phyloP scores from a whole-genome alignment of 1,139 yeast genomes.

The Keqinozyma sinolaborantium region DNA sequence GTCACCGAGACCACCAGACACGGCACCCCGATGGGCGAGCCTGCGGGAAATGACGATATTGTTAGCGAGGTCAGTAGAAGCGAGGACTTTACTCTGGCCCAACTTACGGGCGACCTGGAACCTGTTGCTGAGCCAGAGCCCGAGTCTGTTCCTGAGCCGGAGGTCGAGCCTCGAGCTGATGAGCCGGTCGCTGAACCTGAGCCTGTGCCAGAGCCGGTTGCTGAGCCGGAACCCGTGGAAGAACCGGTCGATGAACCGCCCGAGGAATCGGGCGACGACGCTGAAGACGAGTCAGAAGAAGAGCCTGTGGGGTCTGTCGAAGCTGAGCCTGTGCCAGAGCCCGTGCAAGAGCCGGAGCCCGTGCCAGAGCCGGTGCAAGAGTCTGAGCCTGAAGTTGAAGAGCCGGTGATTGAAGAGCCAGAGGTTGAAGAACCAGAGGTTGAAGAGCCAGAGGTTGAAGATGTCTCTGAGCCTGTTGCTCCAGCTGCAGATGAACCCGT shows the following conservation, averaged over 20 bases:
- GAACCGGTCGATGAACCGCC: constrained; percentile 4
- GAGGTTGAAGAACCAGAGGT: too few relatives aligned
- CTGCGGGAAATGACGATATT: constrained; percentile 10
- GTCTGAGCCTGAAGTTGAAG: constrained; percentile 2
- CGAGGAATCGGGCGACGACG: constrained; percentile 2
- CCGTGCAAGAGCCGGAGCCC: constrained; percentile 3
- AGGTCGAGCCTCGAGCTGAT: constrained; percentile 2
- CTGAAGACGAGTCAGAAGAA: constrained; percentile 2
- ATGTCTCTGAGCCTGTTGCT: constrained; percentile 1
- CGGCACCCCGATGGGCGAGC: constrained; percentile 6
- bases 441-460: constrained; percentile 3
- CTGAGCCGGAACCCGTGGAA: too few relatives aligned
- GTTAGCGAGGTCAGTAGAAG: constrained; percentile 14
- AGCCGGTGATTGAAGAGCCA: too few relatives aligned
- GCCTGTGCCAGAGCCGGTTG: constrained; percentile 4
- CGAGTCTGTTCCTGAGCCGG: constrained; percentile 1
- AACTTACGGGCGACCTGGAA: constrained; percentile 9
- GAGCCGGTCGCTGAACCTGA: constrained; percentile 4
- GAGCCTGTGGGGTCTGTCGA: constrained; percentile 1
- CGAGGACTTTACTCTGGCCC: constrained; percentile 4
- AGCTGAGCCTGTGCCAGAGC: constrained; percentile 2
- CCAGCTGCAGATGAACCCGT: constrained; percentile 1
- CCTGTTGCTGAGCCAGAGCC: constrained; percentile 4
- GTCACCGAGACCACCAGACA: constrained; percentile 1
- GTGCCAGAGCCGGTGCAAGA: constrained; percentile 2